A percentile compares a stretch with the other conserved stretches of the same genome.
phyloP scores from a whole-genome alignment of 352 stramenopile species.

The Blastocystis sp. region DNA sequence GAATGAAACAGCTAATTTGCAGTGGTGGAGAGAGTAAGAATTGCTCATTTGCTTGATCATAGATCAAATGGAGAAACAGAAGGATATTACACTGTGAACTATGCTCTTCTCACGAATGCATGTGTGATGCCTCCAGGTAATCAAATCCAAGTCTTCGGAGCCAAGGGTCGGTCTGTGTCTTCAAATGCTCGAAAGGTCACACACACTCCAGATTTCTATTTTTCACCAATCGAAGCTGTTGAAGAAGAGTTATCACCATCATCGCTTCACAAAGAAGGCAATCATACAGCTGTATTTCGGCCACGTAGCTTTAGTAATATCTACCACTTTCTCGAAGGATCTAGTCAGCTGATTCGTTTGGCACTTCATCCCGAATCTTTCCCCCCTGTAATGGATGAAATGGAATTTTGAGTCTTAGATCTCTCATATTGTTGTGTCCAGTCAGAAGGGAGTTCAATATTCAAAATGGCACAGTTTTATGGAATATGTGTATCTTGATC shows the following conservation, averaged over 20 bases:
- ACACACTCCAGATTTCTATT: conserved; percentile 22
- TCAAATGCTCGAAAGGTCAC: not conserved
- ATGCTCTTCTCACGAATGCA: conserved; percentile 14
- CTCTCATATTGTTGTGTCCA: not conserved
- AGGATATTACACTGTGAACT: not conserved
- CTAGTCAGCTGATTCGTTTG: conserved; percentile 30
- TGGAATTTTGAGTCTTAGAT: not conserved
- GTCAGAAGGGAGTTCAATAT: not conserved
- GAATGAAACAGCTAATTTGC: not conserved
- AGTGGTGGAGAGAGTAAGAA: not conserved
- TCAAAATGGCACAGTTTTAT: conserved; percentile 26
- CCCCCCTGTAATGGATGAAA: not conserved
- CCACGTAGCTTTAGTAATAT: conserved; percentile 40
- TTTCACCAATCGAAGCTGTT: not conserved
- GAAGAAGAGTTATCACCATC: not conserved
- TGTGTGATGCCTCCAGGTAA: not conserved
- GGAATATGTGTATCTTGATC: conserved; percentile 58
- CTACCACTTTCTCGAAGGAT: conserved; percentile 55
- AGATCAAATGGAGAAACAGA: not conserved
- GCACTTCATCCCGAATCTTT: not conserved
- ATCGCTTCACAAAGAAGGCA: not conserved
- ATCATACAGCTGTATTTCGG: conserved; percentile 27
- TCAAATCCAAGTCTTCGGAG: not conserved
- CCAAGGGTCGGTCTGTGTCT: not conserved
- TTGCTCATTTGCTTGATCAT: not conserved